Base-by-base conservation (phyloP, 1,139 yeast species). In the Candida tropicalis region DNA sequence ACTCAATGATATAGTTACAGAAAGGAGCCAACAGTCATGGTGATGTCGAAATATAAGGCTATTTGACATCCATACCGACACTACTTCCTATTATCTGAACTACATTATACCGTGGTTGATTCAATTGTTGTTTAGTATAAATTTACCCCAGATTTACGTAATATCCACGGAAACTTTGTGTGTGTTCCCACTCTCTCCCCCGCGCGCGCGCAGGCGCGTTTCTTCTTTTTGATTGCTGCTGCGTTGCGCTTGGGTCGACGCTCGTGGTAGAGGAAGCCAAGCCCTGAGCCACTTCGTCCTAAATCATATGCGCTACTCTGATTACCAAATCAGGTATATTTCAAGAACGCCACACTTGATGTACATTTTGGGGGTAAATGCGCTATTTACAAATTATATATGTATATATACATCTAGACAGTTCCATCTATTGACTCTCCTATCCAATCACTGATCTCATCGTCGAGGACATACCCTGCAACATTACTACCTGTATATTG, bases 401-500 rank as follows among this genome's bases (percentile, higher is more conserved):
- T 18, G 6, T 18, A 18, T 18, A 5, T 4, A 18, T 18, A 5
- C 22, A 12, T 16, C 38, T 86, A 68, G 4, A 50, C 49, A 4
- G 76, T 70, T 0, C 80, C 81, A 50, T 77, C 82, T 23, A 77
- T 76, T 27, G 66, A 55, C 35, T 58, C 51, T 0, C 81, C 81
- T 0, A 77, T 47, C 77, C 79, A 77, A 39, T 73, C 76, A 44
- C 79, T 70, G 11, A 74, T 50, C 23, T 50, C 56, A 44, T 76
- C 81, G 50, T 76, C 58, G 1, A 70, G 57, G 8, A 77, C 57
- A 46, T 63, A 75, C 0, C 81, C 80, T 3, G 79, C 72, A 7
- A 77, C 56, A 11, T 65, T 61, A 42, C 73, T 66, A 0, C 82
- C 81, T 4, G 59, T 64, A 46, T 75, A 77, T 40, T 56, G 55